Conservation (phyloP, 2,329 filamentous ascomycete genomes). For the Pseudogymnoascus sp. region DNA sequence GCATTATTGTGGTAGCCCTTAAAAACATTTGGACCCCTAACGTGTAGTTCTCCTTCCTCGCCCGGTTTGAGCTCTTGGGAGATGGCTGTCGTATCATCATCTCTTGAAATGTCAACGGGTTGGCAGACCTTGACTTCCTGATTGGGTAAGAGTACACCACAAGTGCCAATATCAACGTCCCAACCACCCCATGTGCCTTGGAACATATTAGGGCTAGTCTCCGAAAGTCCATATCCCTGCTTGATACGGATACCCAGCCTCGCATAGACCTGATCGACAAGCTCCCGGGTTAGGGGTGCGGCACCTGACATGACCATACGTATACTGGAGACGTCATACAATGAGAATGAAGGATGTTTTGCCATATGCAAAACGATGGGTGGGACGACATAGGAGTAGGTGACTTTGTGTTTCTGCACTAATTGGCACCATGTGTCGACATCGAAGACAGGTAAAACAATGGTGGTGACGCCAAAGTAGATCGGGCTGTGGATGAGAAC, state of each 20-base stretch:
- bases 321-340: constrained; percentile 70
- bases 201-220: constrained; percentile 72
- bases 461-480: constrained; percentile 52
- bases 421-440: constrained; percentile 65
- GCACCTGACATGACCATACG: constrained; percentile 78
- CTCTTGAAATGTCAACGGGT: not conserved
- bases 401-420: constrained; percentile 64
- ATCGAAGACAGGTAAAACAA: constrained; percentile 72
- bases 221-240: constrained; percentile 80
- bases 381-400: constrained; percentile 69
- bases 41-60: constrained; percentile 14
- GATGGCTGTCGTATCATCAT: not conserved
- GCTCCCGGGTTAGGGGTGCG: constrained; percentile 67
- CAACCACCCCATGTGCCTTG: constrained; percentile 50
- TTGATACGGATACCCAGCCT: constrained; percentile 69
- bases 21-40: constrained; percentile 26
- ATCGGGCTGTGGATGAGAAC: constrained; percentile 58
- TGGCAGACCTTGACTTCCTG: not conserved
- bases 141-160: not conserved
- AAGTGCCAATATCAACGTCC: not conserved
- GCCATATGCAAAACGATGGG: constrained; percentile 70
- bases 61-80: not conserved
- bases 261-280: constrained; percentile 63
- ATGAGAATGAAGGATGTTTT: constrained; percentile 65
- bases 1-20: constrained; percentile 30